phyloP scores from a whole-genome alignment of 257 asterid species.

The Penstemon davidsonii region DNA sequence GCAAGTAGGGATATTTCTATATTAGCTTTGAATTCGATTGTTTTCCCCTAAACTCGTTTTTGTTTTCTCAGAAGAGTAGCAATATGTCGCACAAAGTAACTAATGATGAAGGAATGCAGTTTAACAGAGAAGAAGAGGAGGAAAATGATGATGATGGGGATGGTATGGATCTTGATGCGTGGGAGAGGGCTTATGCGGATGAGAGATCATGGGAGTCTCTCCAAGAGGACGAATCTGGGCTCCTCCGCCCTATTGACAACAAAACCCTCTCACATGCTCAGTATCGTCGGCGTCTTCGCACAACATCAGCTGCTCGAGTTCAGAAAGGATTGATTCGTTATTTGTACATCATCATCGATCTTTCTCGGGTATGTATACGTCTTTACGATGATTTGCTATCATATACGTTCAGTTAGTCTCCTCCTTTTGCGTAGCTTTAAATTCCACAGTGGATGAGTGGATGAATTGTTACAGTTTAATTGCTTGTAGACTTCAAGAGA shows the following conservation, averaged over 20 bases:
- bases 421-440: neutral
- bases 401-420: neutral
- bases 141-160: slow-evolving; percentile 74
- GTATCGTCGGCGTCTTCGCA: slow-evolving; percentile 77
- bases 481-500: neutral
- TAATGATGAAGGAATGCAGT: slow-evolving; percentile 44
- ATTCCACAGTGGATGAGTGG: neutral
- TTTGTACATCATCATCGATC: slow-evolving; percentile 76
- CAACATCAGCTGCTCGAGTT: slow-evolving; percentile 64
- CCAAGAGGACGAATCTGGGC: slow-evolving; percentile 96
- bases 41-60: slow-evolving; percentile 3
- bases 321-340: slow-evolving; percentile 94
- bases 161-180: slow-evolving; percentile 68
- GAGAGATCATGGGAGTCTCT: slow-evolving; percentile 98
- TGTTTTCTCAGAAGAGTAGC: slow-evolving; percentile 7
- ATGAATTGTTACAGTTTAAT: neutral
- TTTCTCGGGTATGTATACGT: slow-evolving; percentile 61
- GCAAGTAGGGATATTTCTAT: neutral
- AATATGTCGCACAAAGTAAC: slow-evolving; percentile 41
- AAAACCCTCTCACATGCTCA: slow-evolving; percentile 87
- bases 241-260: slow-evolving; percentile 89
- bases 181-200: slow-evolving; percentile 93
- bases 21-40: neutral
- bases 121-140: slow-evolving; percentile 71
- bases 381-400: slow-evolving; percentile 1